phyloP scores from a whole-genome alignment of 2,329 filamentous ascomycete species.

The Shiraia bambusicola region DNA sequence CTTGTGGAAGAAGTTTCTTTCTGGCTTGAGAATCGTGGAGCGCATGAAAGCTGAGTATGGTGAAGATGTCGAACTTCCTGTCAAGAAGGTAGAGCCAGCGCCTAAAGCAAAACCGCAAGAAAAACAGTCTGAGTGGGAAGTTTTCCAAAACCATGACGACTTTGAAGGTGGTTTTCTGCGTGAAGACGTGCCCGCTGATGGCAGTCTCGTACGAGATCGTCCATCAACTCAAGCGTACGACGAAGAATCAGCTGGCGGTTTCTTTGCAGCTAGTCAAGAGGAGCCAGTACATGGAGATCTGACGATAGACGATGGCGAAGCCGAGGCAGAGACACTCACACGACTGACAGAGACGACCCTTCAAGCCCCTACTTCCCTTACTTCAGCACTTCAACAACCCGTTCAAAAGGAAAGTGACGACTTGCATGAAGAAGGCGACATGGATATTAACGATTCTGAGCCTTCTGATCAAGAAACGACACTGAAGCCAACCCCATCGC shows the following conservation, averaged over 20 bases:
- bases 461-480: conserved; percentile 33
- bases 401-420: conserved; percentile 3
- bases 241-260: conserved; percentile 38
- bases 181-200: conserved; percentile 24
- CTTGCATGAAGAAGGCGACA: conserved; percentile 1
- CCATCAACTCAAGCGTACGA: conserved; percentile 8
- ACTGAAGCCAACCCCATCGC: conserved; percentile 3
- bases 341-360: conserved; percentile 14
- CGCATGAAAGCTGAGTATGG: conserved; percentile 38
- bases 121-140: conserved; percentile 46
- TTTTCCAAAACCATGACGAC: conserved; percentile 30
- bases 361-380: conserved; percentile 41
- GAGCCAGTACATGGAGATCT: conserved; percentile 35
- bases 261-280: conserved; percentile 43
- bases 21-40: conserved; percentile 75
- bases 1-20: conserved; percentile 83
- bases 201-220: conserved; percentile 18
- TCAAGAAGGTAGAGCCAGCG: conserved; percentile 56
- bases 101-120: conserved; percentile 56
- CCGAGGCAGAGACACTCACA: conserved; percentile 4
- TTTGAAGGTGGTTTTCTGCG: conserved; percentile 48
- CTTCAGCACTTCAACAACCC: conserved; percentile 30
- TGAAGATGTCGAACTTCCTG: conserved; percentile 56
- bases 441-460: conserved; percentile 22
- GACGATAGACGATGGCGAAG: conserved; percentile 36